Evolutionary conservation across 1,284 basidiomycete species (phyloP), one percentile per base, ranked within the genome.

Genomic region (Pseudozyma pruni): DNA sequence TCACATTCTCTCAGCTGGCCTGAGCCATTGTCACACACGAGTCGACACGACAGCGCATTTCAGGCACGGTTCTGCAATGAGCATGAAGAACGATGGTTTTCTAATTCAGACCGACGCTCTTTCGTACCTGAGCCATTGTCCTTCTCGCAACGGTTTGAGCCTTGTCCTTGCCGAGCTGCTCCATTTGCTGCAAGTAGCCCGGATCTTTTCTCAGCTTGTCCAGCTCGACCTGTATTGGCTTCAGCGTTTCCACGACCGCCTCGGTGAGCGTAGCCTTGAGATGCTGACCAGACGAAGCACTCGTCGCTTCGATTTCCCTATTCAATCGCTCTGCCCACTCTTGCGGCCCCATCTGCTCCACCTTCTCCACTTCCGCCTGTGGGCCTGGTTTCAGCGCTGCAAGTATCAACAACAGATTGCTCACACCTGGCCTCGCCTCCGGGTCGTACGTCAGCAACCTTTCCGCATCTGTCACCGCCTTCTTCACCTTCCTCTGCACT

Each of bases 391-490:
- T 43, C 38, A 92, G 87, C 38, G 59, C 83, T 27, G 62, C 60
- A 4, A 78, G 42, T 17, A 97, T 93, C 1, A 86, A 85, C 2
- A 97, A 84, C 0, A 97, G 85, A 76, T 94, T 97, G 1, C 91
- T 88, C 1, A 92, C 88, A 1, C 93, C 94, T 0, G 93, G 92
- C 20, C 94, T 88, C 8, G 79, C 74, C 0, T 83, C 83, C 0
- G 92, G 91, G 75, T 96, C 92, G 75, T 89, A 97, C 0, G 89
- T 88, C 35, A 96, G 32, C 7, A 34, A 39, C 0, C 82, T 81
- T 10, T 87, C 86, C 0, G 91, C 90, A 81, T 98, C 94, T 0
- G 94, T 97, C 1, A 94, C 90, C 0, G 94, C 92, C 7, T 86
- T 85, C 25, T 88, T 88, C 66, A 98, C 87, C 83, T 96, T 96